Base-by-base conservation (phyloP, 2,329 filamentous ascomycete species). In the Colletotrichum sp. region DNA sequence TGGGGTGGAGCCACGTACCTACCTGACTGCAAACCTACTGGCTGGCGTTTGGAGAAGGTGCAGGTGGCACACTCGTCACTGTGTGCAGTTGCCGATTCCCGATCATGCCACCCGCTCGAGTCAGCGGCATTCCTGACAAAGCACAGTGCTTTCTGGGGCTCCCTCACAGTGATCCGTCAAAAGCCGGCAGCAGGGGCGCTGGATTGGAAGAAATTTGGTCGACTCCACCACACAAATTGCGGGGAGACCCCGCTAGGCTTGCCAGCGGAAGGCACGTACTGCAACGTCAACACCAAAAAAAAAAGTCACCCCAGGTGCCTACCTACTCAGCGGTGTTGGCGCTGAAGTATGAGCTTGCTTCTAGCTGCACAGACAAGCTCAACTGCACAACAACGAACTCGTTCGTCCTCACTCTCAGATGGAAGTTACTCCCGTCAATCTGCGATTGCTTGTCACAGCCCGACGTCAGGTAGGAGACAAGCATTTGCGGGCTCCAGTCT, bases 231-330 rank as follows among this genome's bases (percentile, higher is more conserved):
- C 52, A 26, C 52, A 62, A 64, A 70, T 73, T 68, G 72, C 70
- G 70, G 73, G 74, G 74, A 71, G 38, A 60, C 74, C 71, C 71
- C 66, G 74, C 66, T 56, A 60, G 32, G 34, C 32, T 62, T 73
- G 70, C 69, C 70, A 69, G 21, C 56, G 55, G 8, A 24, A 58
- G 66, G n/a, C 18, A 65, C 13, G 60, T 71, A 52, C n/a, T 13
- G n/a, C n/a, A 52, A 52, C 43, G 43, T 52, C 43, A 21, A 48
- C 43, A 48, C 43, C 43, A 21, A 48, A 21, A 52, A 48, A 21
- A 52, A 52, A 52, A 13, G 43, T 52, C 36, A 13, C n/a, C 9
- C 2, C 18, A 66, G 8, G 61, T 58, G 48, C 32, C 21, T 43
- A 43, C n/a, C 10, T 16, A 28, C 30, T 21, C 12, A n/a, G 21